Evolutionary conservation across 2,329 filamentous ascomycete species (phyloP).

Genomic region (Niveomyces coronatus): DNA sequence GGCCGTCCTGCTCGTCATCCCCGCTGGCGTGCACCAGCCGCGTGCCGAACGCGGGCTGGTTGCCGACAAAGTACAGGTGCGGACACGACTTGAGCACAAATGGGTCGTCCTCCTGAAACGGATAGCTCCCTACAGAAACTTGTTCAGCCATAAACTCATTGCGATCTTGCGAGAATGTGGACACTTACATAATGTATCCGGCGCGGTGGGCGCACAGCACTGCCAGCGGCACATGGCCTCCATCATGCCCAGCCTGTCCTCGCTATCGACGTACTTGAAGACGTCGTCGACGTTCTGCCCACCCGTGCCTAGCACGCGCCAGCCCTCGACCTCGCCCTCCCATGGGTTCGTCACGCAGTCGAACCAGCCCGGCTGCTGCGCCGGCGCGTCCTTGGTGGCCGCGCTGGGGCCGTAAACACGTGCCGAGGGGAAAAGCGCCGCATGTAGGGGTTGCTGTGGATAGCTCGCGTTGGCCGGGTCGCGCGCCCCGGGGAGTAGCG

Average conservation of each 20-base stretch:
- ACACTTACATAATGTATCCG: constrained; percentile 84
- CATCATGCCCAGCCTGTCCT: constrained; percentile 78
- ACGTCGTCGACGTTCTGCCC: constrained; percentile 93
- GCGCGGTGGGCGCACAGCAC: constrained; percentile 82
- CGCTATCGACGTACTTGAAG: constrained; percentile 75
- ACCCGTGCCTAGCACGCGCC: constrained; percentile 74
- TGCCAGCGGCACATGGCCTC: constrained; percentile 91
- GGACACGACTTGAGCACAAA: constrained; percentile 80
- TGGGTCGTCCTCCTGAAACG: constrained; percentile 87
- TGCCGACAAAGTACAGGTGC: constrained; percentile 84
- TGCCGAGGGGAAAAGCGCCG: constrained; percentile 76
- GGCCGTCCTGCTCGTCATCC: constrained; percentile 55
- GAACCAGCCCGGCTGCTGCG: constrained; percentile 57
- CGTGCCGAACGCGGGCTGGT: constrained; percentile 70
- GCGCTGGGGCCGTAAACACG: constrained; percentile 51
- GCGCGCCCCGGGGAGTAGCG: constrained; percentile 69
- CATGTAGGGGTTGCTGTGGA: constrained; percentile 87
- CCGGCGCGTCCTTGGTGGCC: constrained; percentile 20
- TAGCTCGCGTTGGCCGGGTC: constrained; percentile 86
- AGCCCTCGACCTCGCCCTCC: constrained; percentile 84
- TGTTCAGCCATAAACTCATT: neutral
- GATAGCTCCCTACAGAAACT: constrained; percentile 67
- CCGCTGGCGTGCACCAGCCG: constrained; percentile 55
- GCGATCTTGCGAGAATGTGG: neutral
- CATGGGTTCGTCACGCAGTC: constrained; percentile 88